A percentile compares a stretch with the other conserved stretches of the same genome.
Evolutionary conservation across 139 green algal genomes (phyloP).

Genomic region (Tetraselmis striata): DNA sequence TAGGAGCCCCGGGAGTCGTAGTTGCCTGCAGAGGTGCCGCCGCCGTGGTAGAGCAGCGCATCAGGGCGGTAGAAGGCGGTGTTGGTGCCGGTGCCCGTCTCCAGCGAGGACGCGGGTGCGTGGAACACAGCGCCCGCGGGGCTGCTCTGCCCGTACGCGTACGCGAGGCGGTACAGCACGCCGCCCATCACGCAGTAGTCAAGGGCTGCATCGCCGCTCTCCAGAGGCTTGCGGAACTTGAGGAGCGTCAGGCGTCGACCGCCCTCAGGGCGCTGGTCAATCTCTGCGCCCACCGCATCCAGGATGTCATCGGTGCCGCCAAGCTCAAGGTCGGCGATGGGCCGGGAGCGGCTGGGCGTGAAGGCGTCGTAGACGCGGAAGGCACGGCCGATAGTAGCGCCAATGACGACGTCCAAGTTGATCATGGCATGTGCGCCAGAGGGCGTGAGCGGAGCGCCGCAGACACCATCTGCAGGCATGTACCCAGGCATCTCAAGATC

Average conservation of each 20-base stretch:
- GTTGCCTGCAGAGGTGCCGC: constrained; percentile 9
- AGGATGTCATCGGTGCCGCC: constrained; percentile 18
- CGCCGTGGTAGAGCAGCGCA: constrained; percentile 22
- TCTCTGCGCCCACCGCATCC: constrained; percentile 6
- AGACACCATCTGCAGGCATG: neutral
- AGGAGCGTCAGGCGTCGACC: neutral
- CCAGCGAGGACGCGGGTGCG: constrained; percentile 12
- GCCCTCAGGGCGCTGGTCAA: neutral
- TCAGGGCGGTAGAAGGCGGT: constrained; percentile 18
- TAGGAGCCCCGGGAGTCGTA: constrained; percentile 10
- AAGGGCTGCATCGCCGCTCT: neutral
- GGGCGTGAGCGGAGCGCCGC: neutral
- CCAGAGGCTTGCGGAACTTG: constrained; percentile 4
- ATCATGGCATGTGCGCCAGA: constrained; percentile 14
- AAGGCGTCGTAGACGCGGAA: constrained; percentile 21
- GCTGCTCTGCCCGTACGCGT: constrained; percentile 20
- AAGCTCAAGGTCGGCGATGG: constrained; percentile 10
- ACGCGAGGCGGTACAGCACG: constrained; percentile 19
- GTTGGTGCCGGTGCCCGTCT: constrained; percentile 2
- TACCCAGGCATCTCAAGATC: neutral
- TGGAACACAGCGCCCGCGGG: constrained; percentile 7
- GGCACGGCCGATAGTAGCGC: neutral
- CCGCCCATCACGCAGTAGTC: constrained; percentile 11
- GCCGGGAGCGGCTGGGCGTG: constrained; percentile 9
- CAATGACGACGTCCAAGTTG: constrained; percentile 14